phyloP scores from a whole-genome alignment of 257 asterid species.

The Nicotiana benthamiana region DNA sequence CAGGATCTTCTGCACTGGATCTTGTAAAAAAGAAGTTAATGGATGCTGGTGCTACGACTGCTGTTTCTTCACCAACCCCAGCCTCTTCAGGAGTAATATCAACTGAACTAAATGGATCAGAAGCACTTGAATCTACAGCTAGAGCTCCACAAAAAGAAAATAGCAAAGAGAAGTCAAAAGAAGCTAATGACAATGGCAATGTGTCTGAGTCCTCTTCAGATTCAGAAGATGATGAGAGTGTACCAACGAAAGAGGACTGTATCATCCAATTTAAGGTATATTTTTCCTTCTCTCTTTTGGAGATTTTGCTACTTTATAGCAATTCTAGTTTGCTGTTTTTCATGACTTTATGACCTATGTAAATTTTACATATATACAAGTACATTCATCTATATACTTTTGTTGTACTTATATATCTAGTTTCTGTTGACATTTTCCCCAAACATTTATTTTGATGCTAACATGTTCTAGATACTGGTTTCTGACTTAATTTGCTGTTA shows the following conservation, averaged over 20 bases:
- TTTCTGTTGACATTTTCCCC: neutral
- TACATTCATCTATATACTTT: neutral
- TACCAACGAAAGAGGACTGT: constrained; percentile 85
- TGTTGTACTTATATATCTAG: neutral
- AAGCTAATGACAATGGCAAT: constrained; percentile 58
- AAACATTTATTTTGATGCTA: neutral
- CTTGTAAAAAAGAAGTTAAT: constrained; percentile 95
- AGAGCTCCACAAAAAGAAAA: constrained; percentile 53
- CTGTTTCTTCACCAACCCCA: constrained; percentile 51
- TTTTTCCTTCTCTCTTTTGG: neutral
- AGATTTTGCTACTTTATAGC: neutral
- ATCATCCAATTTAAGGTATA: constrained; percentile 79
- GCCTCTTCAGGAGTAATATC: constrained; percentile 39
- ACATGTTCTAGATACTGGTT: neutral
- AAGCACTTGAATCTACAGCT: constrained; percentile 33
- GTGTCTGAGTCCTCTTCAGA: constrained; percentile 79
- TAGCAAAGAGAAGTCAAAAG: constrained; percentile 58
- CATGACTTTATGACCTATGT: neutral
- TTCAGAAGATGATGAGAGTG: constrained; percentile 83
- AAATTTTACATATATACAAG: neutral
- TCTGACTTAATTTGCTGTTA: neutral
- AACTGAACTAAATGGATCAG: constrained; percentile 61
- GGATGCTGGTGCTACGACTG: constrained; percentile 66
- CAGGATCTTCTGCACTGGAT: constrained; percentile 80
- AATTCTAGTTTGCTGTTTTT: neutral